Conservation (phyloP, 2,329 filamentous ascomycete genomes). For the Didymella arachidicola region DNA sequence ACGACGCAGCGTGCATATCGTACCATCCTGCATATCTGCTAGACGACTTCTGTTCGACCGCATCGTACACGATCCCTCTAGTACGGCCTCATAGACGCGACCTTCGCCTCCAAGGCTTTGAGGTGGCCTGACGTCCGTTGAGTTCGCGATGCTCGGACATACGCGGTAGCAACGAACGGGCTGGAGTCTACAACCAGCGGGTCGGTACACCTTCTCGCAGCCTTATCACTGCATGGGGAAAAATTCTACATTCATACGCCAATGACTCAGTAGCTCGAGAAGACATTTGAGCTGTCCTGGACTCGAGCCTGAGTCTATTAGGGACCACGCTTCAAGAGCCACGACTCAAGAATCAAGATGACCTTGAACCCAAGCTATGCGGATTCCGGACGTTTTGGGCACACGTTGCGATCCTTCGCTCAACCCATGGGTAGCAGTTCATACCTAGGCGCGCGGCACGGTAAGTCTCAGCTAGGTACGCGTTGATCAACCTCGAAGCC, state of each 20-base stretch:
- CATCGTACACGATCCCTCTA: slow-evolving; percentile 2
- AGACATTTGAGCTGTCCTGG: neutral
- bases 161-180: neutral
- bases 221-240: neutral
- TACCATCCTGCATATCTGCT: slow-evolving; percentile 5
- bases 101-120: neutral
- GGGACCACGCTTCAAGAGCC: slow-evolving; percentile 3
- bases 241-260: neutral
- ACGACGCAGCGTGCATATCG: neutral
- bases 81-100: neutral
- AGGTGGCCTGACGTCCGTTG: neutral
- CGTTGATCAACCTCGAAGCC: slow-evolving; percentile 5
- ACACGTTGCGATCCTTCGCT: slow-evolving; percentile 1
- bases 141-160: slow-evolving; percentile 13
- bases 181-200: neutral
- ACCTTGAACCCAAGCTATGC: neutral
- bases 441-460: slow-evolving; percentile 15
- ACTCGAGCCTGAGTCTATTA: neutral
- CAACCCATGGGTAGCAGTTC: slow-evolving; percentile 3
- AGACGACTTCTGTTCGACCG: slow-evolving; percentile 2
- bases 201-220: slow-evolving; percentile 8
- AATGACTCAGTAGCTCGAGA: neutral
- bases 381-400: slow-evolving; percentile 10
- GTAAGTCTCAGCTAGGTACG: slow-evolving; percentile 5
- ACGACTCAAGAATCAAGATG: neutral